phyloP scores from a whole-genome alignment of 257 asterid species.

The Avicennia marina region DNA sequence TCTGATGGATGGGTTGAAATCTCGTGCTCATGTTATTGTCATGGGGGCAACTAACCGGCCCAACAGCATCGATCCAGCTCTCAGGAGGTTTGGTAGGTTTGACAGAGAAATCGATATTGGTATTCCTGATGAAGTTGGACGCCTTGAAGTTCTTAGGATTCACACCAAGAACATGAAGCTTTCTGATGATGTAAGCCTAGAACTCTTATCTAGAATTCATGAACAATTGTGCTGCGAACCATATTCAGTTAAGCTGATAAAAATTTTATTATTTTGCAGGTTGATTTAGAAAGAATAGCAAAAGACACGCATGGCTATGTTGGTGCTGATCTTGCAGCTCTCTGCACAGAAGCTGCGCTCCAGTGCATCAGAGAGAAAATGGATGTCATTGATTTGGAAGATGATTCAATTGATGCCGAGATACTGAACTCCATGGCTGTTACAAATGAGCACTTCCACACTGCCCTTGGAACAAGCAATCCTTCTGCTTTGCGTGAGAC shows the following conservation, averaged over 20 bases:
- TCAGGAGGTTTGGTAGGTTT: constrained; percentile 1
- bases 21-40: neutral
- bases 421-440: constrained; percentile 4
- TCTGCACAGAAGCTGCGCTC: constrained; percentile 9
- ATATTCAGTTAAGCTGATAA: neutral
- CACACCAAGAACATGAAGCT: constrained; percentile 4
- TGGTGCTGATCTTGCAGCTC: constrained; percentile 9
- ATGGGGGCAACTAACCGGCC: neutral
- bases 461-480: constrained; percentile 9
- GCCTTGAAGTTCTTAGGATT: neutral
- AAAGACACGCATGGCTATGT: constrained; percentile 6
- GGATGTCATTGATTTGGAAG: constrained; percentile 8
- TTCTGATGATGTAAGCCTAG: neutral
- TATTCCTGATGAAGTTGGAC: constrained; percentile 4
- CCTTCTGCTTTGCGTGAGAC: constrained; percentile 6
- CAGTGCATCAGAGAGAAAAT: constrained; percentile 5
- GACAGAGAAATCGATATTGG: constrained; percentile 3
- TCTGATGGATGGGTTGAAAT: constrained; percentile 6
- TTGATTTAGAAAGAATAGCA: neutral
- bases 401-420: constrained; percentile 2
- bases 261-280: neutral
- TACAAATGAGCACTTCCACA: constrained; percentile 1
- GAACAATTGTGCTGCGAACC: neutral
- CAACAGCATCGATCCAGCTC: neutral
- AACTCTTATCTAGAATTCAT: neutral